phyloP scores from a whole-genome alignment of 202 grass and related monocot species.

The Setaria viridis region DNA sequence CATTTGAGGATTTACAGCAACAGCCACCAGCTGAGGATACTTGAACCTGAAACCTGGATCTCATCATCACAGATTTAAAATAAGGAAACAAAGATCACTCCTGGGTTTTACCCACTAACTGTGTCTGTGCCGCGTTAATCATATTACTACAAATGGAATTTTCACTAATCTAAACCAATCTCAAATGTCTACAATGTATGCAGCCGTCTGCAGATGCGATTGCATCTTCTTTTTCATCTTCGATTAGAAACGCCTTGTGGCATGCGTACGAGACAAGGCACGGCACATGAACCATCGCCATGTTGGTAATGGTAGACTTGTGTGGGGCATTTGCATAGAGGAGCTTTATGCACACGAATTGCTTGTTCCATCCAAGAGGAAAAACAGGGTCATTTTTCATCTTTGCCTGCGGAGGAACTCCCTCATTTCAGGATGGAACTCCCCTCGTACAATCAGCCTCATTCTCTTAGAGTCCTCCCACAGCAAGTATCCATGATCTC shows the following conservation, averaged over 20 bases:
- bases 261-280: background rate
- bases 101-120: no score
- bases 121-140: no score
- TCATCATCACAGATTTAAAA: no score
- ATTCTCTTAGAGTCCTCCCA: slow-evolving; percentile 80
- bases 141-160: background rate
- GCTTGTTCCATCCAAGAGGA: background rate
- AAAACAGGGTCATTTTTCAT: slow-evolving; percentile 24
- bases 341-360: background rate
- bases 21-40: no score
- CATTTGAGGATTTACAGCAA: no score
- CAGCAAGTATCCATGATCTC: slow-evolving; percentile 74
- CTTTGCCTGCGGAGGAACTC: slow-evolving; percentile 76
- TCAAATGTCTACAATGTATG: no score
- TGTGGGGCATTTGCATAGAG: background rate
- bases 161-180: background rate
- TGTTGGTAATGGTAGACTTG: background rate
- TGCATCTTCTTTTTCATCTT: background rate
- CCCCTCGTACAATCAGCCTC: slow-evolving; percentile 69
- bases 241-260: background rate
- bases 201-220: background rate
- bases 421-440: slow-evolving; percentile 81
- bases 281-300: background rate
- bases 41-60: no score
- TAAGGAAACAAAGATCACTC: no score